These are phyloP conservation scores for Endotrypanum monterogeii DNA, from an alignment of 208 protist species.

Conservation along the genomic window DNA sequence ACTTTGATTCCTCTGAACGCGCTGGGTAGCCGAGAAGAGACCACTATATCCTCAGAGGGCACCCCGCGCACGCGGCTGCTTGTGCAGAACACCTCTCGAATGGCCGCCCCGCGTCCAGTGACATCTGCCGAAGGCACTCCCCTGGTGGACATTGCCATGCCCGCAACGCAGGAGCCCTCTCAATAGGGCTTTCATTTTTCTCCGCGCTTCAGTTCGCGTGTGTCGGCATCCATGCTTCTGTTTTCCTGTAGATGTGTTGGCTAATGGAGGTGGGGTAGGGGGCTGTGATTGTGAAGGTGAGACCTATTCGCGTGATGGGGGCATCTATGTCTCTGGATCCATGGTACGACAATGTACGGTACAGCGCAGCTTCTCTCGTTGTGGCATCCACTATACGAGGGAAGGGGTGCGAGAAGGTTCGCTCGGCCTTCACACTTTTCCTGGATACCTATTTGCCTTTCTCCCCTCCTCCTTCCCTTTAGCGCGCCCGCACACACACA, in stretches of 20 bases:
- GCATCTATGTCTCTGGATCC: no score
- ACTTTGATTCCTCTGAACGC: constrained; percentile 13
- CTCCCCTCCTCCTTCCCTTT: no score
- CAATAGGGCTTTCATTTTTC: background rate
- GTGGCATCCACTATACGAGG: no score
- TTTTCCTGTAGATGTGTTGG: background rate
- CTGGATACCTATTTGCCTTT: no score
- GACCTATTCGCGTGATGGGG: no score
- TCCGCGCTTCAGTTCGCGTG: background rate
- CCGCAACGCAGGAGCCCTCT: background rate
- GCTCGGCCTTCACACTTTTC: no score
- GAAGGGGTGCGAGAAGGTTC: no score
- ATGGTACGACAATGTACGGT: no score
- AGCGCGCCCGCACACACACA: constrained; percentile 9
- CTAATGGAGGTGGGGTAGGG: background rate
- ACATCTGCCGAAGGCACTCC: constrained; percentile 40
- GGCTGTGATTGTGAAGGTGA: no score
- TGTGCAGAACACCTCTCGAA: constrained; percentile 55
- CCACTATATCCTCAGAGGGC: constrained; percentile 19
- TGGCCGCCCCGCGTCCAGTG: constrained; percentile 43
- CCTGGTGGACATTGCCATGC: constrained; percentile 2
- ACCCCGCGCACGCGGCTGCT: constrained; percentile 31
- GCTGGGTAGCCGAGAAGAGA: constrained; percentile 17
- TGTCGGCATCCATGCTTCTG: background rate
- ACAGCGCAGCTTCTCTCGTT: no score